These are phyloP conservation scores for Triticum monococcum DNA, from an alignment of 176 grass and related monocot genomes.

Conservation along the genomic window DNA sequence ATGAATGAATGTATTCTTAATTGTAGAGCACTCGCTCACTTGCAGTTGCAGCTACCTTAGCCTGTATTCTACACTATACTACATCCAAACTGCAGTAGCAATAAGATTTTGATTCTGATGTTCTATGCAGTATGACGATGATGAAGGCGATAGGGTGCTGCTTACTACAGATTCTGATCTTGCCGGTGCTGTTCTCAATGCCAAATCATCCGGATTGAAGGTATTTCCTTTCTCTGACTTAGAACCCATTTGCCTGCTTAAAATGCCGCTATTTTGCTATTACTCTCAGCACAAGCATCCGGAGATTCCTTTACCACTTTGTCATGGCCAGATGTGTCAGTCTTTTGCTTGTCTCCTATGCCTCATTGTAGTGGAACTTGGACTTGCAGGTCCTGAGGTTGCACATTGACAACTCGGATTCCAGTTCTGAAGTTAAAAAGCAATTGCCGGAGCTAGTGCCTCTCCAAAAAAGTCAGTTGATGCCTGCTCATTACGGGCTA, in stretches of 20 bases:
- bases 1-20: neutral
- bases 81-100: neutral
- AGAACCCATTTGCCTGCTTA: neutral
- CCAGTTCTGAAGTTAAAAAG: constrained; percentile 34
- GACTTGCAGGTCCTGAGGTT: constrained; percentile 74
- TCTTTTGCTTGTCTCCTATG: constrained; percentile 12
- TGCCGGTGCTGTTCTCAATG: constrained; percentile 58
- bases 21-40: neutral
- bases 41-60: neutral
- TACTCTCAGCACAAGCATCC: neutral
- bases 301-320: neutral
- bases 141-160: constrained; percentile 85
- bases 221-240: constrained; percentile 35
- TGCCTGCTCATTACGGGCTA: constrained; percentile 48
- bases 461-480: constrained; percentile 26
- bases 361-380: constrained; percentile 22
- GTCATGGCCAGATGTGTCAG: neutral
- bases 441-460: constrained; percentile 24
- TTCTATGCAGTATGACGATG: constrained; percentile 82
- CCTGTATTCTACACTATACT: neutral
- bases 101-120: constrained; percentile 22
- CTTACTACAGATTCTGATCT: constrained; percentile 82
- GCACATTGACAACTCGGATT: constrained; percentile 58
- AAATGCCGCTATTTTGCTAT: neutral
- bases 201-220: constrained; percentile 75